Evolutionary conservation across 352 stramenopile genomes (phyloP).

Genomic region (Blastocystis sp.): DNA sequence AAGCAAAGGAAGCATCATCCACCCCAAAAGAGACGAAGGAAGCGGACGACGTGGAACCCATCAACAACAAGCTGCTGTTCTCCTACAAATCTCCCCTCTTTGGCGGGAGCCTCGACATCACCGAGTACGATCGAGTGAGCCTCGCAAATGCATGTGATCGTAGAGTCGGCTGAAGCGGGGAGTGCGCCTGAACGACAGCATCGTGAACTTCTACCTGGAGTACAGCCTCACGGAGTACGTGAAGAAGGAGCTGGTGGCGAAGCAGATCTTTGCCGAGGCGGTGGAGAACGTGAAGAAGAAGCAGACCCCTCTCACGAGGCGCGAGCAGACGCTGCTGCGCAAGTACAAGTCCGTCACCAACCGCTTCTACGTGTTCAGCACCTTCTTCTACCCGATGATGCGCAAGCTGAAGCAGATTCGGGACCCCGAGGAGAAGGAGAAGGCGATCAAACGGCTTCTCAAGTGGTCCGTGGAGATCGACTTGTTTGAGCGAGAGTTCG

Average conservation of each 20-base stretch:
- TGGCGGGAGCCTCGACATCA: slow-evolving; percentile 32
- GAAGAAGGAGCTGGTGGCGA: not conserved
- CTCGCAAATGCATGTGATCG: not conserved
- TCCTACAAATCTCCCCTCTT: slow-evolving; percentile 66
- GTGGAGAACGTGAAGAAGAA: not conserved
- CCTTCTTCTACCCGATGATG: slow-evolving; percentile 43
- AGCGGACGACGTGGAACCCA: not conserved
- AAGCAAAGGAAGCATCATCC: not conserved
- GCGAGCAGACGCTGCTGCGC: not conserved
- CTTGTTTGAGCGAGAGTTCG: slow-evolving; percentile 40
- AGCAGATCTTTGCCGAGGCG: not conserved
- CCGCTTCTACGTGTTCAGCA: slow-evolving; percentile 29
- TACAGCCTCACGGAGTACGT: slow-evolving; percentile 35
- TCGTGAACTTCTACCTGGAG: slow-evolving; percentile 60
- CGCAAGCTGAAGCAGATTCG: not conserved
- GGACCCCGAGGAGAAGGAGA: slow-evolving; percentile 6
- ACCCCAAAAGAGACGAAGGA: not conserved
- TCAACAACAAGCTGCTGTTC: slow-evolving; percentile 7
- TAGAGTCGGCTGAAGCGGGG: slow-evolving; percentile 21
- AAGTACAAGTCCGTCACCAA: slow-evolving; percentile 4
- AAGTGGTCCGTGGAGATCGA: slow-evolving; percentile 14
- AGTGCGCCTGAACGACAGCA: slow-evolving; percentile 41
- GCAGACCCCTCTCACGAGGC: too few relatives aligned
- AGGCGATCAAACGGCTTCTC: not conserved
- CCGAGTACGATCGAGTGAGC: not conserved